Evolutionary conservation across 106 monocot species (phyloP), one percentile per base, ranked within the genome.

Genomic region (Dioscorea zingiberensis): DNA sequence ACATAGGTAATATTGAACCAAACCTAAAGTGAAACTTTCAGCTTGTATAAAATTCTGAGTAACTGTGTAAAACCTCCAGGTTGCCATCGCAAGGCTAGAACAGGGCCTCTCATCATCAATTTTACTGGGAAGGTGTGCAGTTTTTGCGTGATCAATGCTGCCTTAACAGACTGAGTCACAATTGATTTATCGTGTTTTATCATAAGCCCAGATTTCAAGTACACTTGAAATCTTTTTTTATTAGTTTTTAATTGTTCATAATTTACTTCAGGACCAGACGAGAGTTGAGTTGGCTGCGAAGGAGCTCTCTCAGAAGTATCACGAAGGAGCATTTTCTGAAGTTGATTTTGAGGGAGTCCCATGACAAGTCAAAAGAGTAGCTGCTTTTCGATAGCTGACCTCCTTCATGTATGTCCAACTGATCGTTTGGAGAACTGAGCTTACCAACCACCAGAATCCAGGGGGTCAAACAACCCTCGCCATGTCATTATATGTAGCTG

Each of bases 41-140:
- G n/a, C 1, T 51, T 44, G 8, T 26, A 48, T 16, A 16, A 27
- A 28, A 32, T 13, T 27, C 48, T 63, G 14, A 17, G 15, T 51
- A 10, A 16, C 68, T 32, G 4, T 59, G 73, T 65, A 22, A 10
- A 23, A 46, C 0, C 12, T 75, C 25, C 80, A 97, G 95, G 83
- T 44, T 88, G 91, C 71, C 72, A 85, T 75, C 84, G 85, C 7
- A 73, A 79, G 47, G 88, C 95, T 10, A 78, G 88, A 73, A 57
- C 32, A 53, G 95, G 91, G 25, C 76, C 85, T 27, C 80, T 91
- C 15, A 58, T 91, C 47, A 81, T 97, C 54, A 77, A 65, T 63
- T 88, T 88, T 80, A 67, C 78, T 46, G 91, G 91, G 29, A 97
- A 97, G 91, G 95, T 97, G 9, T 2, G 38, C 60, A 7, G 0